Evolutionary conservation across 805 yeast species (phyloP).

Genomic region (Pichia paraexigua): DNA sequence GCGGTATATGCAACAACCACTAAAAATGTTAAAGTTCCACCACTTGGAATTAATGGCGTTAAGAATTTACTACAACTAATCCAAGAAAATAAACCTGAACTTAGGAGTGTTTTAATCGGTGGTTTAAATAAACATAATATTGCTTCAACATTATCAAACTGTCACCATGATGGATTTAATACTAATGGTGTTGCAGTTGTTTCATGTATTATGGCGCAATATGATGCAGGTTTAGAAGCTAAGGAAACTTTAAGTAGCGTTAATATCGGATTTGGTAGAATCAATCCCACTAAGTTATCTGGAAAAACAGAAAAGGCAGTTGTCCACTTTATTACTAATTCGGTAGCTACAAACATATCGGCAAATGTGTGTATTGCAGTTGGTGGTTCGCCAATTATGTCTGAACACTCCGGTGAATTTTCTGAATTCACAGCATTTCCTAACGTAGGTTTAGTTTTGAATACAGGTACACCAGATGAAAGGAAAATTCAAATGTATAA

Average conservation of each 20-base stretch:
- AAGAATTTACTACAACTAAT: slow-evolving; percentile 44
- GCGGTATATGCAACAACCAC: slow-evolving; percentile 70
- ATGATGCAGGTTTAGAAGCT: slow-evolving; percentile 47
- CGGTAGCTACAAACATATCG: slow-evolving; percentile 80
- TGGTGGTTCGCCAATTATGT: slow-evolving; percentile 87
- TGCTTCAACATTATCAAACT: slow-evolving; percentile 45
- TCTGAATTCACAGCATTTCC: slow-evolving; percentile 54
- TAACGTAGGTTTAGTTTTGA: slow-evolving; percentile 50
- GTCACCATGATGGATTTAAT: slow-evolving; percentile 35
- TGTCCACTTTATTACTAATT: slow-evolving; percentile 82
- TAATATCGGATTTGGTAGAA: neutral
- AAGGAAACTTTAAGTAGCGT: slow-evolving; percentile 8
- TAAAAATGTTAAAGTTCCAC: slow-evolving; percentile 45
- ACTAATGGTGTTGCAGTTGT: slow-evolving; percentile 87
- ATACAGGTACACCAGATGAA: slow-evolving; percentile 65
- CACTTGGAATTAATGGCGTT: slow-evolving; percentile 67
- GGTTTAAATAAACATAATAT: slow-evolving; percentile 64
- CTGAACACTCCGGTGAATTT: slow-evolving; percentile 62
- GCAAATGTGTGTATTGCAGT: slow-evolving; percentile 81
- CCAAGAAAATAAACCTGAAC: slow-evolving; percentile 26
- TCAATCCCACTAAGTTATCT: neutral
- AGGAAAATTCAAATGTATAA: slow-evolving; percentile 35
- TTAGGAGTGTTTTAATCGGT: slow-evolving; percentile 72
- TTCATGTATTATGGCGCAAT: slow-evolving; percentile 69
- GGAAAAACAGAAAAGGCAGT: slow-evolving; percentile 36